A percentile compares a stretch with the other conserved stretches of the same genome.
phyloP scores from a whole-genome alignment of 768 basidiomycete genomes.

The Lyophyllum semitale region DNA sequence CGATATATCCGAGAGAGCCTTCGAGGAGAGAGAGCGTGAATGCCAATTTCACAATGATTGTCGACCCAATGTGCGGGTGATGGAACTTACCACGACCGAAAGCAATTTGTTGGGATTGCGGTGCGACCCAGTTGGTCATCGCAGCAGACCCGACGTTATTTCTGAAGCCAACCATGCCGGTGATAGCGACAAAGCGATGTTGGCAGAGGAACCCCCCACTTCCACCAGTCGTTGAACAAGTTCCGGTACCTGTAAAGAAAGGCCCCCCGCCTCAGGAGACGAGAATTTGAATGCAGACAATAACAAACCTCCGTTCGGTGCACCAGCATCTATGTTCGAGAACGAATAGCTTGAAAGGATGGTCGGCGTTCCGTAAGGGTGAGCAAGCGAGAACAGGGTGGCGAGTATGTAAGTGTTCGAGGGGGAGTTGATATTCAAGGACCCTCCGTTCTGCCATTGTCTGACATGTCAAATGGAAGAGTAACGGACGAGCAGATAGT shows the following conservation, averaged over 20 bases:
- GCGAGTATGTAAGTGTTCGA: constrained; percentile 67
- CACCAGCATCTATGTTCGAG: constrained; percentile 51
- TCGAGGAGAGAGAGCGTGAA: background rate
- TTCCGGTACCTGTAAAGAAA: constrained; percentile 38
- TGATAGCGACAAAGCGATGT: constrained; percentile 58
- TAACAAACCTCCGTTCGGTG: constrained; percentile 58
- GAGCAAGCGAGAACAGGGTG: constrained; percentile 64
- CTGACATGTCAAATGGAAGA: background rate
- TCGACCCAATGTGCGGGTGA: background rate
- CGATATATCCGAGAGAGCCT: constrained; percentile 62
- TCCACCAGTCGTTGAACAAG: constrained; percentile 52
- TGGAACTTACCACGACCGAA: constrained; percentile 56
- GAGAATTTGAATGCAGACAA: no score
- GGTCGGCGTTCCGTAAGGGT: constrained; percentile 67
- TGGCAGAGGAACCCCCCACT: constrained; percentile 69
- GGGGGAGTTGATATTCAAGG: constrained; percentile 60
- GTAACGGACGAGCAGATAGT: background rate
- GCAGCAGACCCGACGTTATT: constrained; percentile 55
- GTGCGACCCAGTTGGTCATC: constrained; percentile 59
- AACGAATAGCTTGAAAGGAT: constrained; percentile 63
- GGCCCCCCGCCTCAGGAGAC: no score
- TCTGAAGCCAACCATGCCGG: constrained; percentile 67
- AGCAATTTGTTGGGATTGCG: constrained; percentile 60
- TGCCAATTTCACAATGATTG: no score
- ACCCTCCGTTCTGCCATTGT: constrained; percentile 43